Percentiles rank a stretch among this genome's conserved stretches.
Evolutionary conservation across 2,329 filamentous ascomycete genomes (phyloP).

Genomic region (Sclerotinia spermophila): DNA sequence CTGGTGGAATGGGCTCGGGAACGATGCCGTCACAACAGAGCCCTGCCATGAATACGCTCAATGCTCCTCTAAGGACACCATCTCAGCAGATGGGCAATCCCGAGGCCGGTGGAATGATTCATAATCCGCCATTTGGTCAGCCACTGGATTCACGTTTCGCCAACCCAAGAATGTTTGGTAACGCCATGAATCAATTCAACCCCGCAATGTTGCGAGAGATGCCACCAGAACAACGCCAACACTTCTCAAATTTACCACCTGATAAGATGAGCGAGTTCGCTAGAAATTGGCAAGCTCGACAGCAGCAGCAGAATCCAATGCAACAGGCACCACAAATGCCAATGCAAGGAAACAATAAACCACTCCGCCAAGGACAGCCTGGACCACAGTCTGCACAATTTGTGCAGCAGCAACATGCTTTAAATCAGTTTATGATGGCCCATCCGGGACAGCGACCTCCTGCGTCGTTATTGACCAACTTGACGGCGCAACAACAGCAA

Average conservation of each 20-base stretch:
- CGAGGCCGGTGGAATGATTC: conserved; percentile 41
- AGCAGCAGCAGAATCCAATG: conserved; percentile 14
- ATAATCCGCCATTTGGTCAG: conserved; percentile 48
- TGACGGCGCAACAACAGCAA: conserved; percentile 42
- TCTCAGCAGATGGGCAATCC: conserved; percentile 33
- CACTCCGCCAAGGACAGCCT: conserved; percentile 33
- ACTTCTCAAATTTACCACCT: conserved; percentile 43
- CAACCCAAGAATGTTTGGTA: conserved; percentile 42
- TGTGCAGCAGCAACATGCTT: conserved; percentile 32
- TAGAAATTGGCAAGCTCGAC: conserved; percentile 42
- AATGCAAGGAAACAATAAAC: conserved; percentile 30
- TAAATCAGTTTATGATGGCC: conserved; percentile 30
- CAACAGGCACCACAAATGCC: conserved; percentile 25
- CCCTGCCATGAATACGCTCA: conserved; percentile 55
- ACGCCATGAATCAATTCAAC: conserved; percentile 39
- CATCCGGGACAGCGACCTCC: conserved; percentile 31
- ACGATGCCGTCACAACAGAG: conserved; percentile 53
- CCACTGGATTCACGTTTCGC: conserved; percentile 53
- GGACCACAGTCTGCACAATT: conserved; percentile 32
- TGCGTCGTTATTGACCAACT: conserved; percentile 28
- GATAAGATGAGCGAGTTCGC: conserved; percentile 53
- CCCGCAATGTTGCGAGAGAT: conserved; percentile 43
- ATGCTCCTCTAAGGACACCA: conserved; percentile 47
- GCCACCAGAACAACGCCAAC: conserved; percentile 45
- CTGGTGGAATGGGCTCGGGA: conserved; percentile 47